Evolutionary conservation across 257 asterid species (phyloP).

Genomic region (Paraleonurus japonicus): DNA sequence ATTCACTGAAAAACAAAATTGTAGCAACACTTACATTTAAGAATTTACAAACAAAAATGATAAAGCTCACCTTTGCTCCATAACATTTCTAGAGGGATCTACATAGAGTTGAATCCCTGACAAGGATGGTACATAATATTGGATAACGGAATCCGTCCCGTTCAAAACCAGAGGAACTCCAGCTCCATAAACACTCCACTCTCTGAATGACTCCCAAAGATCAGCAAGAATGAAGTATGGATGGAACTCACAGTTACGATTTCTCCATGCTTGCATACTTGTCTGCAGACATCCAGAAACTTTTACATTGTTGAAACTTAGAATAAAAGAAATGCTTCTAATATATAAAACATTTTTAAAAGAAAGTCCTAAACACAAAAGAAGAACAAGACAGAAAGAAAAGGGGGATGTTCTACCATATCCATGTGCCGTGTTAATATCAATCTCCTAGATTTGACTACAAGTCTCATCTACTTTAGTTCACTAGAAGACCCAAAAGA

Average conservation of each 20-base stretch:
- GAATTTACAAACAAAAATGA: background rate
- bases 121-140: constrained; percentile 85
- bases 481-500: background rate
- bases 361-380: no score
- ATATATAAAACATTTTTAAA: background rate
- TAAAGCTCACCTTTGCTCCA: constrained; percentile 49
- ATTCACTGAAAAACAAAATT: no score
- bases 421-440: no score
- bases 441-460: no score
- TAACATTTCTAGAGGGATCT: constrained; percentile 52
- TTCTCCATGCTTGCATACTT: constrained; percentile 58
- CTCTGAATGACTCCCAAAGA: constrained; percentile 92
- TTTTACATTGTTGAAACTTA: constrained; percentile 14
- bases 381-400: background rate
- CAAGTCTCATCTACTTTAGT: background rate
- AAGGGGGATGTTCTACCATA: no score
- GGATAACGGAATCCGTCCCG: constrained; percentile 72
- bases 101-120: constrained; percentile 85
- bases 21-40: background rate
- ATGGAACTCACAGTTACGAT: constrained; percentile 46
- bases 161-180: constrained; percentile 81
- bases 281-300: constrained; percentile 50
- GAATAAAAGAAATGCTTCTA: background rate
- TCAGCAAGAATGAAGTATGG: constrained; percentile 83
- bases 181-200: constrained; percentile 97